Evolutionary conservation across 106 monocot genomes (phyloP), one percentile per base, ranked within the genome.

Genomic region (Dendrobium huoshanense): DNA sequence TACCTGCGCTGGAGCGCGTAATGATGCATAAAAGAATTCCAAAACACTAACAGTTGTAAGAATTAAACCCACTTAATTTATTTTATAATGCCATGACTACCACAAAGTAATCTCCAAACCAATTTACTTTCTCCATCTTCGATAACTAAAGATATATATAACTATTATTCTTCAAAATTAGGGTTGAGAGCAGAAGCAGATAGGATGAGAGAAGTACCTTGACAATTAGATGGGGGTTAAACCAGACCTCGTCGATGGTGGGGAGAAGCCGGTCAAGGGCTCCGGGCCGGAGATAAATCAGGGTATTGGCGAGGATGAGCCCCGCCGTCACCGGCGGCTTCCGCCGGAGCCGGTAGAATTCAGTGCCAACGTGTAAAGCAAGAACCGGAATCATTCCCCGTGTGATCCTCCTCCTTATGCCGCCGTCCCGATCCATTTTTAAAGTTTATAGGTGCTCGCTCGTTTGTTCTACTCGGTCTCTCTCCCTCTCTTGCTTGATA

Each of bases 311-410:
- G 43, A 90, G 77, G 77, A 98, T 75, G 19, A 98, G 91, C 13
- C 89, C 98, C 55, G 98, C 89, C 51, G 95, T 98, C 47, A 98
- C 92, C 37, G 95, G 98, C 25, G 92, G 95, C 67, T 85, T 88
- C 42, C 88, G 67, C 20, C 83, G 92, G 19, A 81, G 68, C 4
- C 92, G 90, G 40, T 56, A 58, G 89, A 82, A 95, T 84, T 98
- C 95, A 85, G 42, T 87, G 2, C 85, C 87, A 70, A 89, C 98
- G 40, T 98, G 95, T 33, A 98, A 72, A 20, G 85, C 95, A 79
- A 98, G 95, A 42, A 98, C 79, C 24, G 98, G 91, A 75, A 98
- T 80, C 92, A 95, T 85, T 42, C 88, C 87, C 24, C 84, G 55
- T 48, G 89, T 83, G 24, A 83, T 43, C 42, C 81, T 80, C 61